Evolutionary conservation across 495 filamentous ascomycete genomes (phyloP).

Genomic region (Pseudotulostoma volvatum): DNA sequence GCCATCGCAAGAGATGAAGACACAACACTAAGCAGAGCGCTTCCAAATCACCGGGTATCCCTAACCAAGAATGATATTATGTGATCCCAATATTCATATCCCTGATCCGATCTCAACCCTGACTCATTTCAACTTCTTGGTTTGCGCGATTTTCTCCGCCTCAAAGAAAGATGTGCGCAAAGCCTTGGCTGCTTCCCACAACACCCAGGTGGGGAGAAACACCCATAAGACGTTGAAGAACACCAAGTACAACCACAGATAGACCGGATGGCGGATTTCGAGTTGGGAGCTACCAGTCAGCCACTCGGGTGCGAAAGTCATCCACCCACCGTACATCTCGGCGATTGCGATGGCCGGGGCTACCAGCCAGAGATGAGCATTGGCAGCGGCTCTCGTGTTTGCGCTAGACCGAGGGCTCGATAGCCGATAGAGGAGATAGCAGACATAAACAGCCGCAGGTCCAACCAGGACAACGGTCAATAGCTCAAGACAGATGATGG

Average conservation of each 20-base stretch:
- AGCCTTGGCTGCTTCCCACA: slow-evolving; percentile 49
- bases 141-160: background rate
- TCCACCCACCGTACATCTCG: slow-evolving; percentile 92
- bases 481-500: slow-evolving; percentile 67
- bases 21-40: background rate
- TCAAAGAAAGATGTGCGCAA: slow-evolving; percentile 38
- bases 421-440: slow-evolving; percentile 39
- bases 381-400: slow-evolving; percentile 17
- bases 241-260: slow-evolving; percentile 69
- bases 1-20: slow-evolving; percentile 15
- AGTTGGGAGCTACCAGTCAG: slow-evolving; percentile 59
- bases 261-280: slow-evolving; percentile 70
- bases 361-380: slow-evolving; percentile 47
- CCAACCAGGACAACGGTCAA: slow-evolving; percentile 70
- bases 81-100: background rate
- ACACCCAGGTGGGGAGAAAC: slow-evolving; percentile 56
- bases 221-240: slow-evolving; percentile 95
- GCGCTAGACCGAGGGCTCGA: slow-evolving; percentile 9
- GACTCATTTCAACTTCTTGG: slow-evolving; percentile 1
- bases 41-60: background rate
- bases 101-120: background rate
- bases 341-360: slow-evolving; percentile 69
- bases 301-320: slow-evolving; percentile 96
- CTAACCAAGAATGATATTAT: background rate
- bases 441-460: slow-evolving; percentile 52